Evolutionary conservation across 306 rosid genomes (phyloP).

Genomic region (Begonia peltatifolia): DNA sequence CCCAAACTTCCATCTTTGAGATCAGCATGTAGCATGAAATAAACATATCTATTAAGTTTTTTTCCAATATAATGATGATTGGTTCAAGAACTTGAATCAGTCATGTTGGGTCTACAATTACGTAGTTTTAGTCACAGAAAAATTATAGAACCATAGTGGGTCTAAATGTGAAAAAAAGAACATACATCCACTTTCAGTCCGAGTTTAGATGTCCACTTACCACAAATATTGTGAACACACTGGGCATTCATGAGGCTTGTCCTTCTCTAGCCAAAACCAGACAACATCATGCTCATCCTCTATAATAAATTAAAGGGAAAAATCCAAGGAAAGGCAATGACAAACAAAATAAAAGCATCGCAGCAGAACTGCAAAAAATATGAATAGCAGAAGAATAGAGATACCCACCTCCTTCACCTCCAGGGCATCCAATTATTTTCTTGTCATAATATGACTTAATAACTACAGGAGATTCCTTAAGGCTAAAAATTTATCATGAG

Average conservation of each 20-base stretch:
- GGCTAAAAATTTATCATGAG: constrained; percentile 6
- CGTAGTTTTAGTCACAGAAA: too few species aligned
- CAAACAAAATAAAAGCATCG: neutral
- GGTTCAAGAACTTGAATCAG: neutral
- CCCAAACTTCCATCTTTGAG: too few species aligned
- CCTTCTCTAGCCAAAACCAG: constrained; percentile 98
- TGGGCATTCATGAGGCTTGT: constrained; percentile 78
- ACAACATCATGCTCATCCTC: constrained; percentile 98
- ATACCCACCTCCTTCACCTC: constrained; percentile 85
- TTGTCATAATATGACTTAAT: constrained; percentile 64
- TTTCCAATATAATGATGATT: neutral
- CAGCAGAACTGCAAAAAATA: constrained; percentile 1
- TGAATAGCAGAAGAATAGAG: constrained; percentile 8
- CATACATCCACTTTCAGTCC: neutral
- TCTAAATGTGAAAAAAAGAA: too few species aligned
- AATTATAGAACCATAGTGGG: too few species aligned
- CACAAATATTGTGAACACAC: constrained; percentile 80
- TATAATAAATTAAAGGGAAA: constrained; percentile 23
- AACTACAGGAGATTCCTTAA: constrained; percentile 74
- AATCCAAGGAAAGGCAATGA: neutral
- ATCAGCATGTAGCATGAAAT: too few species aligned
- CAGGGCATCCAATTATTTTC: constrained; percentile 95
- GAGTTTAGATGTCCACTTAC: constrained; percentile 30
- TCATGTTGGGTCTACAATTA: neutral
- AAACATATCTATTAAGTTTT: neutral